Conservation (phyloP, 2,329 filamentous ascomycete genomes). For the Penicillium glabrum region DNA sequence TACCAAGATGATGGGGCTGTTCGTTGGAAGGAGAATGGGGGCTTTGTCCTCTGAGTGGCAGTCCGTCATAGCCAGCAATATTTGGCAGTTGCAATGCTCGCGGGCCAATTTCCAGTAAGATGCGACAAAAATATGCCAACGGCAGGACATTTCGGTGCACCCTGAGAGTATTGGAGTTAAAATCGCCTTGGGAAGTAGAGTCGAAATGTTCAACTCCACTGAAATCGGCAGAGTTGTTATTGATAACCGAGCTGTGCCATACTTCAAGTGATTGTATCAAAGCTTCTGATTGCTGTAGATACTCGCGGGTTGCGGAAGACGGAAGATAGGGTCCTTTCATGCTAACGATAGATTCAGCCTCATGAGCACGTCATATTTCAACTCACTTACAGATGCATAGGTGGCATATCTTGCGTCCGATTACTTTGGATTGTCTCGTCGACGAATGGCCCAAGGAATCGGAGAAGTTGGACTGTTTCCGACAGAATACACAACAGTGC, state of each 20-base stretch:
- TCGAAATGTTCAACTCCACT: neutral
- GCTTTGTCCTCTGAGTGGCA: neutral
- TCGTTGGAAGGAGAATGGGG: neutral
- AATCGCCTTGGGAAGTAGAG: neutral
- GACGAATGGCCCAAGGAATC: neutral
- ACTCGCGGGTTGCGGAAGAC: neutral
- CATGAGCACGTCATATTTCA: neutral
- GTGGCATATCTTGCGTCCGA: neutral
- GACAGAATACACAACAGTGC: neutral
- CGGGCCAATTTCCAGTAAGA: neutral
- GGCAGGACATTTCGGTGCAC: neutral
- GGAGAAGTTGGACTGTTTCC: neutral
- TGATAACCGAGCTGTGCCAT: neutral
- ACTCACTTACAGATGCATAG: neutral
- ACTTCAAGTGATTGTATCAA: neutral
- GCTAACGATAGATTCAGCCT: neutral
- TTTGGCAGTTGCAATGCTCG: neutral
- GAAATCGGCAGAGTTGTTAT: neutral
- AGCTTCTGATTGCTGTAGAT: neutral
- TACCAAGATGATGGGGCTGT: neutral
- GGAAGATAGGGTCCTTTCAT: neutral
- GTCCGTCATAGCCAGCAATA: neutral
- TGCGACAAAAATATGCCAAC: neutral
- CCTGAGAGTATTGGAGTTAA: neutral
- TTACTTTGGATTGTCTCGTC: neutral